These are phyloP conservation scores for Chrysoporthe puriensis DNA, from an alignment of 2,329 filamentous ascomycete species.

Conservation along the genomic window DNA sequence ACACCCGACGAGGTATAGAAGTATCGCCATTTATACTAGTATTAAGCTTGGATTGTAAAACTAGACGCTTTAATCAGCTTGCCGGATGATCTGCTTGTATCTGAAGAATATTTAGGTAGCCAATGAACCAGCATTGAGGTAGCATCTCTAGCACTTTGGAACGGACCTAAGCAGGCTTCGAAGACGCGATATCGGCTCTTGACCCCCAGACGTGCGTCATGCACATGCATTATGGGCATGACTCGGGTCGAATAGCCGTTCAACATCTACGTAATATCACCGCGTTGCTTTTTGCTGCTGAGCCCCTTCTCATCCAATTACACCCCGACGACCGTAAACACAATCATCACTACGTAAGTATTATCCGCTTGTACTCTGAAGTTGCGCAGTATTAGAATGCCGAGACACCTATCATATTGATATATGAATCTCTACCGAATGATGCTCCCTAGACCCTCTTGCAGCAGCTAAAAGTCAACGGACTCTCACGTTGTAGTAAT, in stretches of 20 bases:
- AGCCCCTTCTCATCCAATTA: constrained; percentile 2
- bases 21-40: background rate
- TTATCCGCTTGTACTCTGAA: constrained; percentile 3
- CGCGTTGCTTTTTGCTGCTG: constrained; percentile 3
- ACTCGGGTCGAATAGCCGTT: background rate
- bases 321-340: constrained; percentile 3
- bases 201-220: background rate
- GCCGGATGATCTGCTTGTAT: background rate
- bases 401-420: background rate
- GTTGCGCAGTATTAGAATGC: background rate
- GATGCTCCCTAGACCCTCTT: background rate
- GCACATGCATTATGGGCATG: constrained; percentile 8
- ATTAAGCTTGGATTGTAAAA: background rate
- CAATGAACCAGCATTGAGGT: constrained; percentile 2
- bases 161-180: background rate
- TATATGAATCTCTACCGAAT: background rate
- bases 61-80: background rate
- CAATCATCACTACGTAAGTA: background rate
- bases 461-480: background rate
- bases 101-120: background rate
- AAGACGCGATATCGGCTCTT: background rate
- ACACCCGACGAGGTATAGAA: background rate
- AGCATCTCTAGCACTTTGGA: constrained; percentile 1
- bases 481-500: background rate
- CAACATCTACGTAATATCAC: background rate